Evolutionary conservation across 768 basidiomycete genomes (phyloP).

Genomic region (Lentinula sp.): DNA sequence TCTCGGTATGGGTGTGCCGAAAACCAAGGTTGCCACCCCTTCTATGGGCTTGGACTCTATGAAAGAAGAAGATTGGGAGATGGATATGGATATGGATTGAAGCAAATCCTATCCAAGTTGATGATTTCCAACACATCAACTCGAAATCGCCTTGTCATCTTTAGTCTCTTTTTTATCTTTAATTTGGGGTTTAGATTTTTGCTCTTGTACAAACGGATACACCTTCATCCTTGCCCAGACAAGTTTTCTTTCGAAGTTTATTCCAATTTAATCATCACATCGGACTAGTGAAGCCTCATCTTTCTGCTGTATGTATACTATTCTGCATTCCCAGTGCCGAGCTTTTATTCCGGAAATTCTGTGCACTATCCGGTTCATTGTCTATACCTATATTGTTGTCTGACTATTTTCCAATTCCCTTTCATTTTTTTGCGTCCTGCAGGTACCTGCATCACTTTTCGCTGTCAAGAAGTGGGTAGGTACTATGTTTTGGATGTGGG

Average conservation of each 20-base stretch:
- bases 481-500: not conserved
- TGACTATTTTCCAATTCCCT: no score
- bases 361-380: not conserved
- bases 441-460: no score
- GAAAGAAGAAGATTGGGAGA: slow-evolving; percentile 41
- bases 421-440: no score
- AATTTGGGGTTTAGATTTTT: not conserved
- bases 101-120: not conserved
- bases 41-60: slow-evolving; percentile 2
- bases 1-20: not conserved
- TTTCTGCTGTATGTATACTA: not conserved
- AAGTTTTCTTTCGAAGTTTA: not conserved
- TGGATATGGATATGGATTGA: slow-evolving; percentile 71
- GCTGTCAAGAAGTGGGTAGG: no score
- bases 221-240: not conserved
- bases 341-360: not conserved
- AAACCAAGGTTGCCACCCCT: not conserved
- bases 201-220: not conserved
- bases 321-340: not conserved
- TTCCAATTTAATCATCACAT: not conserved
- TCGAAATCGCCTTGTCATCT: slow-evolving; percentile 12
- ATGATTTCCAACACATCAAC: not conserved
- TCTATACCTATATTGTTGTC: no score
- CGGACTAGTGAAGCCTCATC: not conserved
- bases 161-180: slow-evolving; percentile 10